Evolutionary conservation across 768 basidiomycete species (phyloP).

Genomic region (Suillus subalutaceus): DNA sequence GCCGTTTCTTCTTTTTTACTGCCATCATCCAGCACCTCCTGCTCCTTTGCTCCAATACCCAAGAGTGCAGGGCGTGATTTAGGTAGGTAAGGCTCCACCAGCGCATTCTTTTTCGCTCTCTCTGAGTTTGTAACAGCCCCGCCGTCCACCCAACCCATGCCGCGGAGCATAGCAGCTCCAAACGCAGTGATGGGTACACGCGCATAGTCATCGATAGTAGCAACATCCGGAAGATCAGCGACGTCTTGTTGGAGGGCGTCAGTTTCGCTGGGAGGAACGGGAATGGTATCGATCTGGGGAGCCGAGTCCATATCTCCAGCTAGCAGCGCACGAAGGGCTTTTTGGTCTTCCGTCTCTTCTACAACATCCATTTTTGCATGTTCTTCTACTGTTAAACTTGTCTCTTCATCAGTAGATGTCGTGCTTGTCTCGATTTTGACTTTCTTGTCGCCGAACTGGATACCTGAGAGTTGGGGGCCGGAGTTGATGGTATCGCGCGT

Average conservation of each 20-base stretch:
- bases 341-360: slow-evolving; percentile 74
- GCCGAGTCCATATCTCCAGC: slow-evolving; percentile 45
- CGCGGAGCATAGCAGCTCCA: slow-evolving; percentile 88
- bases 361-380: slow-evolving; percentile 33
- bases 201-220: slow-evolving; percentile 84
- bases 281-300: slow-evolving; percentile 63
- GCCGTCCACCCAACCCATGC: slow-evolving; percentile 96
- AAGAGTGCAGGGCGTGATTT: slow-evolving; percentile 80
- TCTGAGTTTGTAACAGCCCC: slow-evolving; percentile 64
- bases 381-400: slow-evolving; percentile 25
- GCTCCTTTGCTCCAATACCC: slow-evolving; percentile 93
- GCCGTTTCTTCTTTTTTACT: slow-evolving; percentile 52
- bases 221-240: slow-evolving; percentile 70
- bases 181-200: slow-evolving; percentile 92
- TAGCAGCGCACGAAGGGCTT: slow-evolving; percentile 79
- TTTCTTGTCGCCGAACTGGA: slow-evolving; percentile 50
- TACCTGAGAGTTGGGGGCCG: slow-evolving; percentile 69
- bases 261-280: slow-evolving; percentile 63
- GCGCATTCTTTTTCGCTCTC: slow-evolving; percentile 53
- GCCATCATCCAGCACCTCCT: slow-evolving; percentile 72
- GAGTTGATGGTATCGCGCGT: slow-evolving; percentile 77
- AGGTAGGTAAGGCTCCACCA: slow-evolving; percentile 82
- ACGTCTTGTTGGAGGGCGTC: slow-evolving; percentile 89
- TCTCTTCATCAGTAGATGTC: slow-evolving; percentile 17
- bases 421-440: slow-evolving; percentile 21